Evolutionary conservation across 2,329 filamentous ascomycete genomes (phyloP), one percentile per base, ranked within the genome.

Genomic region (Fonsecaea multimorphosa): DNA sequence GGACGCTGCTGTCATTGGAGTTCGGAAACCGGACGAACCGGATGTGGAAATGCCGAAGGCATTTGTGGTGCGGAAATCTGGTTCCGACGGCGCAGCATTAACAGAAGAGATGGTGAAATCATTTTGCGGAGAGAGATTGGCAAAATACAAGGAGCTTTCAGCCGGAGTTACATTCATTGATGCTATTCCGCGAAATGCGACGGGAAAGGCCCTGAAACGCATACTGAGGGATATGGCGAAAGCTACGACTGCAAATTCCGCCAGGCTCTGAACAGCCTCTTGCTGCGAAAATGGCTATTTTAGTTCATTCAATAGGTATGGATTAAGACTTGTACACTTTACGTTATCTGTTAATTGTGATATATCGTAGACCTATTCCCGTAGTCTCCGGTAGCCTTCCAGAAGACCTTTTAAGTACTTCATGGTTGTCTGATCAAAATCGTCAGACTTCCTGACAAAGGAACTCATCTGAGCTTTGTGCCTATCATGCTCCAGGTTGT

Each of bases 81-180:
- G 72, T 0, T 72, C 74, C 0, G 76, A 79, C 12, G 72, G 77
- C 0, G 79, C 80, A 29, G 68, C 51, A 31, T 76, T 70, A 76
- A 14, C 79, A 9, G 77, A 81, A 0, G 70, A 75, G 83, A 32
- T 75, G 83, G 1, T 77, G 73, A 9, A 76, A 78, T 85, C 72
- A 67, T 70, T 54, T 24, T 77, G 67, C 75, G 11, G 79, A 82
- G 59, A 59, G 44, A 57, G 60, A 34, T 77, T 93, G 70, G 86
- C 86, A 0, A 78, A 83, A 0, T 80, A 86, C 2, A 91, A 94
- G 77, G 87, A 89, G 77, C 73, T 75, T 6, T 89, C 91, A 73
- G 77, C 65, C 3, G 68, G 68, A 5, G 58, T 84, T 6, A 70
- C 79, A 19, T 84, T 84, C 57, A 78, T 84, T 7, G 79, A 83